Evolutionary conservation across 225 moss, liverwort and hornwort species (phyloP), one percentile per base, ranked within the genome.

Genomic region (Ulota crispa): DNA sequence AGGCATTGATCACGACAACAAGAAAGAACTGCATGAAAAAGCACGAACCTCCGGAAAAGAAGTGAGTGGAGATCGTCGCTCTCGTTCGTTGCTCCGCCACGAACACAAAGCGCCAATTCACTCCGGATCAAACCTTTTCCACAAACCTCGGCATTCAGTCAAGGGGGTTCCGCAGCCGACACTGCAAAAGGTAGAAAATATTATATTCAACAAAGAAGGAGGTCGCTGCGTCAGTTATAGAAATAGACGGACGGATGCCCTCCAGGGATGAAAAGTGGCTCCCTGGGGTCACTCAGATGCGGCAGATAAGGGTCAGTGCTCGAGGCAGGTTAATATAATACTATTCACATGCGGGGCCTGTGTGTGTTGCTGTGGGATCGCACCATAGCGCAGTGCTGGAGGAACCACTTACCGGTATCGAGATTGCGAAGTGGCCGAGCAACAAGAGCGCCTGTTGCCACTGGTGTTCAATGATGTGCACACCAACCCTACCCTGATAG

Each of bases 291-390:
- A 45, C 45, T 14, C 70, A 60, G 36, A 63, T 53, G 79, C 83
- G 79, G 70, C 68, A 70, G 83, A 79, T 79, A 86, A 86, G 86
- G 75, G 83, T 70, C 45, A 75, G 67, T n/a, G 53, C 34, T 60
- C 45, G 47, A 28, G 31, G 41, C 56, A 42, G 45, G 73, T 56
- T 21, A 19, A 45, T 31, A 43, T 64, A 64, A 52, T 31, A 42
- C 15, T n/a, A 50, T 68, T 37, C 11, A 57, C 27, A 27, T 70
- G 18, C 16, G 21, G 45, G 45, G 50, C 27, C 45, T 45, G 13
- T 14, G 14, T 14, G 14, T 45, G 45, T 45, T 45, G 32, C 16
- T 34, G n/a, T 45, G 80, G 70, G 20, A 68, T 37, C 55, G 14
- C 42, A 42, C n/a, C n/a, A n/a, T n/a, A n/a, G 42, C 54, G 7